Conservation (phyloP, 169 alveolate species). For the Plasmodium coatneyi region DNA sequence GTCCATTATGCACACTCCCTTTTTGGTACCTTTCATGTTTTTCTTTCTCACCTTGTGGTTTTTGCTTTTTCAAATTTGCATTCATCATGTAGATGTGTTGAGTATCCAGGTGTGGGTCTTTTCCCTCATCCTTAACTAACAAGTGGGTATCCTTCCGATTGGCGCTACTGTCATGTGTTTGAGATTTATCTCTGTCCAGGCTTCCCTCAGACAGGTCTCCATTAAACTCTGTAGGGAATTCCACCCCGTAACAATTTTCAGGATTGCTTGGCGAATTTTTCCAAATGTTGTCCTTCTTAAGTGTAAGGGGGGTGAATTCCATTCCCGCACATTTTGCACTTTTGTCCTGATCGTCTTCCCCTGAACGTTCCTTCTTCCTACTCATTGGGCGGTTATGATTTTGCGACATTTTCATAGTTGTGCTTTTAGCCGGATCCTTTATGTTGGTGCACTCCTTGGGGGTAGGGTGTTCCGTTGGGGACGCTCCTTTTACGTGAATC, state of each 20-base stretch:
- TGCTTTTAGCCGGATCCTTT: background rate
- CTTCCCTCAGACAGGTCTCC: background rate
- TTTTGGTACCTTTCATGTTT: background rate
- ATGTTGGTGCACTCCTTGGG: background rate
- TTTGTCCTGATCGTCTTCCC: background rate
- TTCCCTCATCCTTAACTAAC: background rate
- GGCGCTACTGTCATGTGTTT: background rate
- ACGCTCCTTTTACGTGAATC: background rate
- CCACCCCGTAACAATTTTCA: background rate
- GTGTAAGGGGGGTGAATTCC: background rate
- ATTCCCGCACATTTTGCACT: background rate
- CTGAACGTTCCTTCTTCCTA: background rate
- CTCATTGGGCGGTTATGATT: background rate
- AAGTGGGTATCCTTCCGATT: background rate
- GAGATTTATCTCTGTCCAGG: background rate
- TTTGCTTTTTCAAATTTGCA: background rate
- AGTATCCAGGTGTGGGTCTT: background rate
- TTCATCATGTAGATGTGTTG: slow-evolving; percentile 6
- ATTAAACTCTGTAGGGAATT: background rate
- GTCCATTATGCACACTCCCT: background rate
- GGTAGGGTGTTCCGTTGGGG: background rate
- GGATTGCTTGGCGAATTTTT: background rate
- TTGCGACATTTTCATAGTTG: background rate
- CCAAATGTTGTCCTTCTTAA: background rate
- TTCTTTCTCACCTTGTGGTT: background rate